Base-by-base conservation (phyloP, 106 monocot species). In the Acorus gramineus region DNA sequence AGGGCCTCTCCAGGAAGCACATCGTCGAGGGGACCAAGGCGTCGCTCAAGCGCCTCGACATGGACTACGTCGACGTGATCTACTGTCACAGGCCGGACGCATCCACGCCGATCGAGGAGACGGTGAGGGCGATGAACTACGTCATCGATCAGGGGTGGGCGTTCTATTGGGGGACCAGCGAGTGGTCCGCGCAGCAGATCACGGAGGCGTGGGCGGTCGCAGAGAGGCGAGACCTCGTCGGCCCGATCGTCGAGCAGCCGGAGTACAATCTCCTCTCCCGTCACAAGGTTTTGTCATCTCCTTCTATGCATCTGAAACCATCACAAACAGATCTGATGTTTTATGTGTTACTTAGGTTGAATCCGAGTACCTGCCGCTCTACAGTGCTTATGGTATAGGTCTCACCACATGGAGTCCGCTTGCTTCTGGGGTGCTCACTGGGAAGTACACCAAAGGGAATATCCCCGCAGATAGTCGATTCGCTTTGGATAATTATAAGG, bases 121-220 rank as follows among this genome's bases (percentile, higher is more conserved):
- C 90, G 8, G 95, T 96, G 12, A 57, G 95, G 53, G 95, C 95
- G 5, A 96, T 96, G 95, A 96, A 96, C 74, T 63, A 82, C 53
- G 79, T 96, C 42, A 96, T 96, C 12, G 90, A 96, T 47, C 60
- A 62, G 8, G 95, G 95, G 3, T 85, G 80, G 95, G 87, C 95
- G 2, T 90, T 90, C 66, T 96, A 90, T 46, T 96, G 87, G 95
- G 95, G 95, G 9, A 96, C 95, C 28, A 84, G 82, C 66, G 95
- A 96, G 84, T 96, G 95, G 95, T 87, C 90, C 6, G 84, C 95
- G 42, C 95, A 96, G 76, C 95, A 96, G 84, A 90, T 90, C 71
- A 96, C 90, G 4, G 95, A 96, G 82, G 95, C 95, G 1, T 96
- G 95, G 82, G 82, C 44, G 1, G 78, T 78, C 42, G 87, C 95